Evolutionary conservation across 208 protist genomes (phyloP), one percentile per base, ranked within the genome.

Genomic region (Phytomonas francai): DNA sequence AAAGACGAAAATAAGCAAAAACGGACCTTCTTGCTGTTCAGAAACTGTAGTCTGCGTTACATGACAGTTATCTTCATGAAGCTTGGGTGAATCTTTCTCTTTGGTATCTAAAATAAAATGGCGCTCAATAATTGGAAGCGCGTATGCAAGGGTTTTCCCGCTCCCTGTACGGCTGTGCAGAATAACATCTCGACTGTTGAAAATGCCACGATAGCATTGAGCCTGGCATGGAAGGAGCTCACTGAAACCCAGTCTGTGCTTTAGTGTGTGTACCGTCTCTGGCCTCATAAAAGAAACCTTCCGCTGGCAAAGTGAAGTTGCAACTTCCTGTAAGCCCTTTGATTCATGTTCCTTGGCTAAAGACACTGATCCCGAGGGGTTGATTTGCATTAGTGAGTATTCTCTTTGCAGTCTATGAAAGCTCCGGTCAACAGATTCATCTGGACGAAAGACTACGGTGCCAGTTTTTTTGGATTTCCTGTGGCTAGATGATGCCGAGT

Each of bases 141-240:
- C 87, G 80, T 99, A 99, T 19, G 98, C 97, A 0, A 99, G 74
- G 34, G 99, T 99, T 83, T 99, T 99, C 31, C 98, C 97, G 69
- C 82, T 94, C 63, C 96, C 95, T 31, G 95, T 98, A 70, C 94
- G 90, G 67, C 93, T 95, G 77, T 97, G 93, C 60, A 96, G 79
- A 45, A 98, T 89, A 61, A 97, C 80, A 66, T 98, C 93, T 42
- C 87, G 84, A 28, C 87, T 81, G 45, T 85, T 83, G 65, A 94
- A 93, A 57, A 96, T 89, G 36, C 88, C 87, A 29, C 83, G 81
- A 71, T 93, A 96, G 76, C 85, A 92, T 72, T 96, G 88, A 42
- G 91, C 88, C 69, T 96, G 91, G 68, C 82, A 88, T 12, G 85
- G 85, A 51, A 94, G 76, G 39, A 96, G 73, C 11, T 29, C 59